These are phyloP conservation scores for Aspergillus pseudotamarii DNA, from an alignment of 2,329 filamentous ascomycete species.

Conservation along the genomic window DNA sequence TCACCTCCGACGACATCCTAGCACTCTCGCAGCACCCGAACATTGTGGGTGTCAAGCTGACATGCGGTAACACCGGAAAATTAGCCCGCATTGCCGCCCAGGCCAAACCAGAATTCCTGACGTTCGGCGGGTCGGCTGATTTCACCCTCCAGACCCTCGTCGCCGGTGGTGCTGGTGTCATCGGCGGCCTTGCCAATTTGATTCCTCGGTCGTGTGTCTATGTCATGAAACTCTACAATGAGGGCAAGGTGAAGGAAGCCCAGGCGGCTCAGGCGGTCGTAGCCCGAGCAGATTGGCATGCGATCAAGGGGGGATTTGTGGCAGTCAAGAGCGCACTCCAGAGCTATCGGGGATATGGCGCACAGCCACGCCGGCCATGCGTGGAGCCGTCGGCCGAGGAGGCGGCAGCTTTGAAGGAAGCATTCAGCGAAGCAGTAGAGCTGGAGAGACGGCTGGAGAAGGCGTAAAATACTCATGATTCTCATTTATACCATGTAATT, in stretches of 20 bases:
- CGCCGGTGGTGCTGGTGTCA: constrained; percentile 79
- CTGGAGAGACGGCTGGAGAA: constrained; percentile 38
- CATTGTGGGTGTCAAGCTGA: constrained; percentile 72
- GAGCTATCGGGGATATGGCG: constrained; percentile 79
- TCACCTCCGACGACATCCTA: constrained; percentile 67
- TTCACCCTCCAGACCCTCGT: constrained; percentile 82
- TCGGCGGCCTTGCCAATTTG: constrained; percentile 82
- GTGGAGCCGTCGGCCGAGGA: constrained; percentile 48
- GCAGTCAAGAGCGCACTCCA: constrained; percentile 86
- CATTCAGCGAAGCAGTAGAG: constrained; percentile 42
- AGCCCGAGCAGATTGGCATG: constrained; percentile 76
- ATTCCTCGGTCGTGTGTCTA: constrained; percentile 79
- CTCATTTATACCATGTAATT: neutral
- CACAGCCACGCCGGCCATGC: constrained; percentile 70
- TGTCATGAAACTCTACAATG: constrained; percentile 74
- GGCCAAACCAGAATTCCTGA: constrained; percentile 66
- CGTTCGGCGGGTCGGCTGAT: constrained; percentile 84
- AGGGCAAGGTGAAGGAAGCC: constrained; percentile 75
- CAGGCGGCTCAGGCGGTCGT: constrained; percentile 75
- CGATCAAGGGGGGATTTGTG: constrained; percentile 80
- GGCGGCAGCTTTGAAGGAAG: constrained; percentile 36
- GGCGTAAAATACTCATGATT: constrained; percentile 7
- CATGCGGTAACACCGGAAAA: constrained; percentile 75
- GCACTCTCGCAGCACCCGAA: constrained; percentile 62
- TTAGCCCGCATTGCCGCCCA: constrained; percentile 63